Evolutionary conservation across 2,329 filamentous ascomycete genomes (phyloP).

Genomic region (Fusarium sp.): DNA sequence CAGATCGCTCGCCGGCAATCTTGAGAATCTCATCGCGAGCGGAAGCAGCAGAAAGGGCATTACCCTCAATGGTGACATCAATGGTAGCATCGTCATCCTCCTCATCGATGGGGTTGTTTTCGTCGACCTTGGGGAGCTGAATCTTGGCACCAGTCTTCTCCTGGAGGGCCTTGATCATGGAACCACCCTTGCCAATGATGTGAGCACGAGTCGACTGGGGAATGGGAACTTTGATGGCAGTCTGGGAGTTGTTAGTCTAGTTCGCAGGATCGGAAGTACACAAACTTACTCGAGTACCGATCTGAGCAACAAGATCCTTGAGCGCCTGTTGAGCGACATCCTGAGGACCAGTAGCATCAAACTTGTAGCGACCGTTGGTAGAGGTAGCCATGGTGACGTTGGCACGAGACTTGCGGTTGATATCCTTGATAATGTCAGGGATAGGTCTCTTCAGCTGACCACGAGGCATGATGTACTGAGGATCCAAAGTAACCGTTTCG

Average conservation of each 20-base stretch:
- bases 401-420: constrained; percentile 92
- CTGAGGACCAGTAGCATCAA: constrained; percentile 86
- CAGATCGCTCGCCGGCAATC: constrained; percentile 87
- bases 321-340: constrained; percentile 88
- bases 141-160: constrained; percentile 91
- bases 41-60: constrained; percentile 85
- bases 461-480: constrained; percentile 80
- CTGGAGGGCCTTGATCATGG: constrained; percentile 89
- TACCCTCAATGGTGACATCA: constrained; percentile 89
- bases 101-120: constrained; percentile 63
- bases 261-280: neutral
- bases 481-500: constrained; percentile 79
- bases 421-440: constrained; percentile 85
- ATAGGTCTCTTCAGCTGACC: constrained; percentile 86
- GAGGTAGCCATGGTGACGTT: constrained; percentile 81
- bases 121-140: constrained; percentile 85
- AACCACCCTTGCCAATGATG: constrained; percentile 92
- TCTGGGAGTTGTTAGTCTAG: constrained; percentile 50
- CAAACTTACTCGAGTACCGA: constrained; percentile 80
- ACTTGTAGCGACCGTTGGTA: constrained; percentile 78
- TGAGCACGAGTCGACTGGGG: constrained; percentile 85
- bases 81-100: constrained; percentile 88
- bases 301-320: constrained; percentile 87
- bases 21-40: constrained; percentile 85
- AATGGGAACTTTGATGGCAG: constrained; percentile 78